A percentile compares a stretch with the other conserved stretches of the same genome.
These are phyloP conservation scores for Calendula officinalis DNA, from an alignment of 129 eudicot genomes.

Conservation along the genomic window DNA sequence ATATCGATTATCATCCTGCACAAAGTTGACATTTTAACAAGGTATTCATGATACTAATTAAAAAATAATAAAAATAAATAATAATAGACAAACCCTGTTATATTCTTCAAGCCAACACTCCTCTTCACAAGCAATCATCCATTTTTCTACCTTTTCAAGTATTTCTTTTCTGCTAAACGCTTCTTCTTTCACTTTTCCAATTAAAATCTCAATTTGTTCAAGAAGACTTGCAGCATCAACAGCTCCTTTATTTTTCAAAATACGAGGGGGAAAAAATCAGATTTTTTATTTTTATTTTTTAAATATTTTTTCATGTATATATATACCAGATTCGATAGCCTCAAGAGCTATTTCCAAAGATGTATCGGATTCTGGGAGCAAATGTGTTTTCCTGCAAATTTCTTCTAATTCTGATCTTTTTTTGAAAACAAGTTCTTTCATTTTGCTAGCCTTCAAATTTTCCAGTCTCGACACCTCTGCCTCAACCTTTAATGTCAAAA, in stretches of 20 bases:
- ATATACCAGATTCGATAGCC: slow-evolving; percentile 47
- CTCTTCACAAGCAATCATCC: slow-evolving; percentile 86
- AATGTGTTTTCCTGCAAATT: slow-evolving; percentile 74
- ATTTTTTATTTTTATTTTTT: neutral
- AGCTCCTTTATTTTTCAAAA: slow-evolving; percentile 46
- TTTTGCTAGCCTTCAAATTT: slow-evolving; percentile 71
- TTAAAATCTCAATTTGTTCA: slow-evolving; percentile 84
- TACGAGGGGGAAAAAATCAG: neutral
- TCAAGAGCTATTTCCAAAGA: slow-evolving; percentile 45
- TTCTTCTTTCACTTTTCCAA: slow-evolving; percentile 80
- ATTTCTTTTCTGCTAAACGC: slow-evolving; percentile 90
- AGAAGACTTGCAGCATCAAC: slow-evolving; percentile 81
- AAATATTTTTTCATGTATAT: neutral
- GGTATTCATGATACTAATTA: neutral
- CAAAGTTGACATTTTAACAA: neutral
- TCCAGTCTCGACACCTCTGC: slow-evolving; percentile 78
- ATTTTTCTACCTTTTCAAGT: slow-evolving; percentile 79
- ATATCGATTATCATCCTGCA: slow-evolving; percentile 85
- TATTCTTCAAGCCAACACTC: slow-evolving; percentile 96
- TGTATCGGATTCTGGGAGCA: slow-evolving; percentile 55
- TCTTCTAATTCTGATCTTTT: slow-evolving; percentile 81
- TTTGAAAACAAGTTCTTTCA: slow-evolving; percentile 86
- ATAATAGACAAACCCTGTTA: slow-evolving; percentile 51
- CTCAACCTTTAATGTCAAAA: slow-evolving; percentile 54
- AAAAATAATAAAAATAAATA: neutral